Evolutionary conservation across 2,329 filamentous ascomycete species (phyloP), one percentile per base, ranked within the genome.

Genomic region (Helotiales sp.): DNA sequence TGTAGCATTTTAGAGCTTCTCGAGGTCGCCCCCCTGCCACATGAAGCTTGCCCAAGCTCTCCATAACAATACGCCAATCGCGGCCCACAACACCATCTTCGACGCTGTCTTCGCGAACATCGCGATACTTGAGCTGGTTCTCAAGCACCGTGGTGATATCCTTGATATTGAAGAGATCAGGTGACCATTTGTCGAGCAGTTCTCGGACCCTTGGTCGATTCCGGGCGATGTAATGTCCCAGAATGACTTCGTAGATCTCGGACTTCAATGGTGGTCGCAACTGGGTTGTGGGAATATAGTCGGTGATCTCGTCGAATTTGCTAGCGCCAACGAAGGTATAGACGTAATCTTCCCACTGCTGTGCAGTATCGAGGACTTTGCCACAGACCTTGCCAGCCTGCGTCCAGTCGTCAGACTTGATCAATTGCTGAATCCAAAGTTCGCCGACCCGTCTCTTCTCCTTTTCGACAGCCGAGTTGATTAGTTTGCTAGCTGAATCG

Each of bases 261-360:
- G 87, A 86, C 0, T 91, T 87, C 12, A 99, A 80, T 0, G 91
- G 88, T 7, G 93, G 93, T 27, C 83, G 84, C 71, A 96, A 81
- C n/a, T 86, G 84, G 53, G 87, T 82, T 1, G 84, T 86, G 0
- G 95, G 95, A 29, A 99, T 90, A 67, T 89, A 87, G 33, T 89
- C 82, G 5, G 90, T 89, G 60, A 99, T 96, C 66, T 96, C 93
- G 70, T 97, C 91, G 66, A 96, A 91, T 69, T 87, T 91, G 63
- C 90, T 83, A 2, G 90, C 89, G 38, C 91, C 88, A 7, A 92
- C 91, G 74, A 99, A 99, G 0, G 85, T 88, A 85, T 90, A 96
- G 5, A 96, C 89, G 92, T 93, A 98, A 67, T 96, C 91, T 75
- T 98, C 93, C 95, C 95, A 99, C 65, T 88, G 80, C 48, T 88